Evolutionary conservation across 345 rosid genomes (phyloP), one percentile per base, ranked within the genome.

Genomic region (Hibiscus tridactylites): DNA sequence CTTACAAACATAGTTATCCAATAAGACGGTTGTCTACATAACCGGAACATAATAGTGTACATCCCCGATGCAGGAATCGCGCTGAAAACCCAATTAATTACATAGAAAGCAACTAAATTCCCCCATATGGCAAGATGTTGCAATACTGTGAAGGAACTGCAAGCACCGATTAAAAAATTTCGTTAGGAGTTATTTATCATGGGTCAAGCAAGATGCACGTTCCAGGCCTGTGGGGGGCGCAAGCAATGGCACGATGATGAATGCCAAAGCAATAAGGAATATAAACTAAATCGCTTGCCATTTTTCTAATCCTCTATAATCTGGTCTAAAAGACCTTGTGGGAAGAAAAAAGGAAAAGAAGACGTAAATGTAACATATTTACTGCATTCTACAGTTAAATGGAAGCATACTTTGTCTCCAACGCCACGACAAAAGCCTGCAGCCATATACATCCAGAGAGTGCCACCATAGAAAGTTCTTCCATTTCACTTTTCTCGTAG

Each of bases 371-470:
- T 24, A 31, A 71, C 17, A 54, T 5, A 49, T 10, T 16, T 24
- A 39, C 11, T 67, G 59, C 59, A 49, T 3, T 47, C 57, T 6
- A 17, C 39, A 66, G 39, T 6, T 44, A 57, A 42, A 71, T 1
- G 33, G 63, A 74, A 44, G 81, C 90, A 74, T 89, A 90, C 98
- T 89, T 95, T 79, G 99, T 95, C 86, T 95, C 99, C 57, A 90
- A 71, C 67, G 92, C 80, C 73, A 95, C 92, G 72, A 95, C 98
- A 71, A 92, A 92, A 50, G 98, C 99, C 83, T 95, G 99, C 82
- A 95, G 83, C 98, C 99, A 95, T 79, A 95, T 91, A 79, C 92
- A 90, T 75, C 99, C 98, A 12, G 99, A 92, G 71, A 95, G 96
- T 52, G 93, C 99, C 71, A 92, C 97, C 96, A 95, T 86, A 46